Evolutionary conservation across 768 basidiomycete species (phyloP), one percentile per base, ranked within the genome.

Genomic region (Kwoniella sp.): DNA sequence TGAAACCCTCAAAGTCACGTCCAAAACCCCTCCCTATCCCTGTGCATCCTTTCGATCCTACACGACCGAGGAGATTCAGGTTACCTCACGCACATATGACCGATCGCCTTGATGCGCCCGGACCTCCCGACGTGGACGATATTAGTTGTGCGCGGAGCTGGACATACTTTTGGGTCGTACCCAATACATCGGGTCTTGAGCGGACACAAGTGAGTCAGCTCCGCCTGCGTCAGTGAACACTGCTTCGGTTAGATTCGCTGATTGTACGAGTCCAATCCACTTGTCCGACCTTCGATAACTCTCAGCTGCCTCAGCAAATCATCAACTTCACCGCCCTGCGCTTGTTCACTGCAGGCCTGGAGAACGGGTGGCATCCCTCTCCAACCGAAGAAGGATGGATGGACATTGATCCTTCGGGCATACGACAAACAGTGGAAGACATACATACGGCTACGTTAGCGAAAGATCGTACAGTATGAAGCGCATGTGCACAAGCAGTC

Each of bases 141-240:
- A 11, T 57, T 56, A 12, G 67, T 76, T 13, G 34, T 13, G 34
- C 15, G 20, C 41, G 17, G 7, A 51, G 62, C 25, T 89, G 89
- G 73, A 91, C 90, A 0, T 73, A 92, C 0, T 86, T 93, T 75
- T 92, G 86, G 74, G 87, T 88, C 1, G 84, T 89, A 31, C 89
- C 90, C 0, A 89, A 87, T 70, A 90, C 90, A 0, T 92, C 90
- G 0, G 90, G 88, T 0, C 83, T 92, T 0, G 86, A 87, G 13
- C 81, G 83, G n/a, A 88, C 89, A 71, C 89, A 90, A 82, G 90
- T 89, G 30, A 61, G 84, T 74, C 1, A 37, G 34, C n/a, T n/a
- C n/a, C n/a, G n/a, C n/a, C n/a, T n/a, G n/a, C n/a, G n/a, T n/a
- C n/a, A n/a, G n/a, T n/a, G n/a, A n/a, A n/a, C n/a, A n/a, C n/a